A percentile compares a stretch with the other conserved stretches of the same genome.
Evolutionary conservation across 1,284 basidiomycete genomes (phyloP).

Genomic region (Pseudozyma sp.): DNA sequence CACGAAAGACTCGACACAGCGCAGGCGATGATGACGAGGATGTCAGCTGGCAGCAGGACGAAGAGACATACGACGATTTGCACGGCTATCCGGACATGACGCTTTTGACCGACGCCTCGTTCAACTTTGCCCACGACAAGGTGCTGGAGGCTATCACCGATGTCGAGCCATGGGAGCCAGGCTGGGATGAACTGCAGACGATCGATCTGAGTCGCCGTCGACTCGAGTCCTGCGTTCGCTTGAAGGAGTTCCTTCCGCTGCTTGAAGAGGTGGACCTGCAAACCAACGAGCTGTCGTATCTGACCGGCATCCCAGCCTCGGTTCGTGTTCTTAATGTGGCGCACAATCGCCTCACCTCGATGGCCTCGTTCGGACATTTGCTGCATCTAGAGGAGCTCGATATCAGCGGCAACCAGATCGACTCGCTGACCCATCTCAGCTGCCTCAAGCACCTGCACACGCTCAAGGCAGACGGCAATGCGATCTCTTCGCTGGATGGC

Average conservation of each 20-base stretch:
- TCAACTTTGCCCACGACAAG: conserved; percentile 88
- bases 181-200: conserved; percentile 84
- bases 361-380: conserved; percentile 90
- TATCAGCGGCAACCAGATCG: conserved; percentile 88
- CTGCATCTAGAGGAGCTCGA: conserved; percentile 87
- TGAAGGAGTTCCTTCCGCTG: conserved; percentile 92
- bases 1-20: conserved; percentile 24
- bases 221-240: conserved; percentile 86
- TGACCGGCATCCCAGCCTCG: conserved; percentile 60
- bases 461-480: conserved; percentile 86
- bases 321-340: conserved; percentile 53
- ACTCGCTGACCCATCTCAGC: conserved; percentile 71
- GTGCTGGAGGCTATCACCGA: conserved; percentile 94
- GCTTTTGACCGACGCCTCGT: conserved; percentile 85
- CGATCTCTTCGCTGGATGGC: conserved; percentile 81
- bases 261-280: conserved; percentile 82
- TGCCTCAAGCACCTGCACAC: conserved; percentile 79
- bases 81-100: conserved; percentile 53
- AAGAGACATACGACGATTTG: conserved; percentile 48
- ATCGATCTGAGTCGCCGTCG: conserved; percentile 84
- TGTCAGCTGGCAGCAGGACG: conserved; percentile 20
- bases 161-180: conserved; percentile 91
- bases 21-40: conserved; percentile 10
- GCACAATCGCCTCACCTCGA: conserved; percentile 77
- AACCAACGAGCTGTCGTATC: conserved; percentile 59